These are phyloP conservation scores for Lonicera japonica DNA, from an alignment of 129 eudicot genomes.

Conservation along the genomic window DNA sequence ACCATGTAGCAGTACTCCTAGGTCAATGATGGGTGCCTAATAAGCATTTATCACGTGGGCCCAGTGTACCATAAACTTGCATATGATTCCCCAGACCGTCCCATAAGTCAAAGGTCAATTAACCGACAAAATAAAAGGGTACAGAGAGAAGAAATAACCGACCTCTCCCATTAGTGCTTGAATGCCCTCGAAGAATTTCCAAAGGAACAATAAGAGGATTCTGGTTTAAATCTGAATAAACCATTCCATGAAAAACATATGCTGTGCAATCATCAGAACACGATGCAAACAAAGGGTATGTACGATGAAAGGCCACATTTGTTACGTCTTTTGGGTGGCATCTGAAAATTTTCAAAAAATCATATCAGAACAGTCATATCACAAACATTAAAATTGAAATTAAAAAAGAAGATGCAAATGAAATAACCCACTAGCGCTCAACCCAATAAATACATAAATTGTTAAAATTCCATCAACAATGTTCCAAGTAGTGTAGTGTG, in stretches of 20 bases:
- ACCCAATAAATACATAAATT: too few relatives aligned
- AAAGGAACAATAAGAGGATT: slow-evolving; percentile 88
- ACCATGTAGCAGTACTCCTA: too few relatives aligned
- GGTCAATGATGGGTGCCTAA: too few relatives aligned
- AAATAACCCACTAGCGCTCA: too few relatives aligned
- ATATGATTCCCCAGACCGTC: too few relatives aligned
- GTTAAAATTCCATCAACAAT: too few relatives aligned
- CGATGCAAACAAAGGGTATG: slow-evolving; percentile 90
- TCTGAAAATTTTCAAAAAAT: slow-evolving; percentile 30
- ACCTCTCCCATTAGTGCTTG: slow-evolving; percentile 75
- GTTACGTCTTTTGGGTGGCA: slow-evolving; percentile 75
- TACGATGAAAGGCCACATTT: slow-evolving; percentile 73
- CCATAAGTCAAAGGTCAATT: too few relatives aligned
- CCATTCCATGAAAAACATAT: slow-evolving; percentile 96
- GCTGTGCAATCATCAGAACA: slow-evolving; percentile 89
- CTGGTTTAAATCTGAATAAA: slow-evolving; percentile 83
- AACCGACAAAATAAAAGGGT: neutral
- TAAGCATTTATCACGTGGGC: too few relatives aligned
- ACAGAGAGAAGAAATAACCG: slow-evolving; percentile 8
- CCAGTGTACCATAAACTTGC: too few relatives aligned
- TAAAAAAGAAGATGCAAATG: neutral
- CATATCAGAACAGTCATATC: neutral
- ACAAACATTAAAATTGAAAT: neutral
- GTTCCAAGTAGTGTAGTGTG: too few relatives aligned
- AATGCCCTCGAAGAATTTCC: slow-evolving; percentile 80